Base-by-base conservation (phyloP, 2,329 filamentous ascomycete genomes). In the Achaetomium macrosporum region DNA sequence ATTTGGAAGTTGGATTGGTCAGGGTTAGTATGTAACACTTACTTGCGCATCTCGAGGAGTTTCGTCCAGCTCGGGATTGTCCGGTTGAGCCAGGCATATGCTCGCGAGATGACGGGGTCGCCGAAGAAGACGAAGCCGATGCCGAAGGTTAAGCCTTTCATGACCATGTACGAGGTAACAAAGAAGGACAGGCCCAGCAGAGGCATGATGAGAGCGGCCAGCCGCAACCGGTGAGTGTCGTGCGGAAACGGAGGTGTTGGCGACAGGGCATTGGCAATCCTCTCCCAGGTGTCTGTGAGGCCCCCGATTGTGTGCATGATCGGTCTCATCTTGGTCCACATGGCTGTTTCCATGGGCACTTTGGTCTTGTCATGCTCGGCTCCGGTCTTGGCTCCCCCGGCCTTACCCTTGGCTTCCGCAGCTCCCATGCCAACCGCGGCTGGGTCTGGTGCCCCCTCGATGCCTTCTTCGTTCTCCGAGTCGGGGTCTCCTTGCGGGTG, bases 111-210 rank as follows among this genome's bases (percentile, higher is more conserved):
- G 57, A 91, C 61, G 0, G 90, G 89, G 55, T 92, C 85, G 1
- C 86, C 87, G 58, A 95, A 95, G 72, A 95, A 90, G 1, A 73
- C 79, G 57, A 91, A 82, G 0, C 90, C 90, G n/a, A 81, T 58
- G 7, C 79, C 73, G 49, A 93, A 85, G 0, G 82, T 84, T 1
- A 79, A 68, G 1, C 77, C 77, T 64, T 92, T 93, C 41, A 80
- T 70, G 19, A 85, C 71, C 66, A 81, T 74, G 58, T 86, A 82
- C 0, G 81, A 76, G 0, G 75, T 77, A 0, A 76, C 71, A 29
- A 84, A 71, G 3, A 79, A 64, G 0, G 82, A 82, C 2, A 70
- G 59, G 0, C 83, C 61, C 0, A 84, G 64, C 0, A 82, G 42
- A 0, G 82, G 79, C 0, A 72, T 64, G 1, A 87, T 64, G 3